Evolutionary conservation across 306 rosid genomes (phyloP).

Genomic region (Ormosia semicastrata): DNA sequence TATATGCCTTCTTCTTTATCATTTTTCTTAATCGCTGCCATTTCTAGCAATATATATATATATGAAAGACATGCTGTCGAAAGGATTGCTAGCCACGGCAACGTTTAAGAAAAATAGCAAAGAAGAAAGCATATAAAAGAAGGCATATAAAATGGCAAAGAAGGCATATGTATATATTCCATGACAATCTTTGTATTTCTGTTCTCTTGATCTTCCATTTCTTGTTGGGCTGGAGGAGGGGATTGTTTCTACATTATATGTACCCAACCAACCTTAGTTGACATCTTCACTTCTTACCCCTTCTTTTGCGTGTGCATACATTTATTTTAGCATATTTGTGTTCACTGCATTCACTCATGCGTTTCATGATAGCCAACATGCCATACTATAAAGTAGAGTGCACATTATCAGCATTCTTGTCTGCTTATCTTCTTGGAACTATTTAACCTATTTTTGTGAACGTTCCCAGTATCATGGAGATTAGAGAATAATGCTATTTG

Average conservation of each 20-base stretch:
- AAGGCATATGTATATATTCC: too few species aligned
- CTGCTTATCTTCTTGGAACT: not conserved
- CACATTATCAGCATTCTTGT: not conserved
- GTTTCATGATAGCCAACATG: not conserved
- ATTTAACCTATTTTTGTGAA: not conserved
- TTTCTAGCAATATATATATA: not conserved
- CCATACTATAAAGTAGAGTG: not conserved
- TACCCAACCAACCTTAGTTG: not conserved
- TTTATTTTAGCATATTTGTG: not conserved
- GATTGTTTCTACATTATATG: not conserved
- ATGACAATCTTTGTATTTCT: not conserved
- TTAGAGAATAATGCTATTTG: not conserved
- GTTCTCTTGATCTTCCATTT: conserved; percentile 1
- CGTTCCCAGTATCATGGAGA: not conserved
- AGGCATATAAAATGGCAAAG: too few species aligned
- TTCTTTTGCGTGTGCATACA: not conserved
- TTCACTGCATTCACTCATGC: not conserved
- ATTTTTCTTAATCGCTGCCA: not conserved
- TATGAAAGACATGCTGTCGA: too few species aligned
- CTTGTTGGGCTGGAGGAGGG: not conserved
- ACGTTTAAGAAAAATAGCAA: too few species aligned
- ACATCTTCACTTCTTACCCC: not conserved
- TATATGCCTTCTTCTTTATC: not conserved
- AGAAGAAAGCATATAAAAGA: too few species aligned
- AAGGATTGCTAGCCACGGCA: too few species aligned